These are phyloP conservation scores for Trypethelium eluteriae DNA, from an alignment of 495 filamentous ascomycete genomes.

Conservation along the genomic window DNA sequence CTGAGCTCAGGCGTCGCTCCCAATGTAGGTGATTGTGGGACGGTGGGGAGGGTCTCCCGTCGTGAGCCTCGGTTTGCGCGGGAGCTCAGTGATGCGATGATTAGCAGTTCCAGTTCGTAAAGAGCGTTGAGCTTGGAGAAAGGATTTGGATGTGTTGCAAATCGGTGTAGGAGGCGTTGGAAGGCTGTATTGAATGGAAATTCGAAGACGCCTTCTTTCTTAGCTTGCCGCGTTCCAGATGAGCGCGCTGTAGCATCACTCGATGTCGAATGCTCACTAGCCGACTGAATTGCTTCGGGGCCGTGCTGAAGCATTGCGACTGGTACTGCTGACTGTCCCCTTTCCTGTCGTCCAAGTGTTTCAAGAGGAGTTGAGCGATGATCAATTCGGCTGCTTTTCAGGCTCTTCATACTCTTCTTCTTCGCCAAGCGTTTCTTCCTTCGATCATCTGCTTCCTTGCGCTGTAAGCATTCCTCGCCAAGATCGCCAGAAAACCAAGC, in stretches of 20 bases:
- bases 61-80: conserved; percentile 26
- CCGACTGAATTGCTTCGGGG: conserved; percentile 33
- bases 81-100: conserved; percentile 65
- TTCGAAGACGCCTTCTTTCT: conserved; percentile 35
- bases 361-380: conserved; percentile 30
- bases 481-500: conserved; percentile 73
- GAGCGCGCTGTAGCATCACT: conserved; percentile 38
- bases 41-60: conserved; percentile 29
- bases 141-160: conserved; percentile 84
- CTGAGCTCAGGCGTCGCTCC: conserved; percentile 31
- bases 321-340: conserved; percentile 41
- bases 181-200: conserved; percentile 53
- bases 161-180: conserved; percentile 70
- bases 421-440: conserved; percentile 47
- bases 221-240: conserved; percentile 32
- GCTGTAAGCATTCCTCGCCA: conserved; percentile 68
- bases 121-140: conserved; percentile 77
- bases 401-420: conserved; percentile 47
- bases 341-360: conserved; percentile 36
- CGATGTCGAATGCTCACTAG: conserved; percentile 36
- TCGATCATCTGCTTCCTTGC: conserved; percentile 58
- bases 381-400: conserved; percentile 29
- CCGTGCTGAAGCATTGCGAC: conserved; percentile 41
- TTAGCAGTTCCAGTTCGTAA: conserved; percentile 71
- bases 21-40: conserved; percentile 33